A percentile compares a stretch with the other conserved stretches of the same genome.
Evolutionary conservation across 805 yeast genomes (phyloP).

Genomic region (Cyberlindnera sargentensis): DNA sequence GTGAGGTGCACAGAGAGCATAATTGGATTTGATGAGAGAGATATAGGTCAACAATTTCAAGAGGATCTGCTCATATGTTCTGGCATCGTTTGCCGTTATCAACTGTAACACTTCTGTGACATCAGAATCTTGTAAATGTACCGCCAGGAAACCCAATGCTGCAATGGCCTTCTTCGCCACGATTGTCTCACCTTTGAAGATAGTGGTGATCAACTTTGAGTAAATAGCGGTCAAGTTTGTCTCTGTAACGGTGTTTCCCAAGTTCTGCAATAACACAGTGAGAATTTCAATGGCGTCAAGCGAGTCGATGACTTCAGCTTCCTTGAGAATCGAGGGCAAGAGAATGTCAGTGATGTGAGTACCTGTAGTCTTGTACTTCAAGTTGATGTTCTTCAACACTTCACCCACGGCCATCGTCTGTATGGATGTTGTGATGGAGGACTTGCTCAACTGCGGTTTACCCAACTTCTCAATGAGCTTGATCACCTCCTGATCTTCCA

Average conservation of each 20-base stretch:
- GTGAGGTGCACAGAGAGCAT: constrained; percentile 17
- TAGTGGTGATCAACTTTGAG: constrained; percentile 28
- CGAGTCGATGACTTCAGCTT: constrained; percentile 26
- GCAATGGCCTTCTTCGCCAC: constrained; percentile 43
- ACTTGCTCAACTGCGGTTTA: constrained; percentile 13
- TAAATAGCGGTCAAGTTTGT: constrained; percentile 28
- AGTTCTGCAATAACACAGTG: constrained; percentile 44
- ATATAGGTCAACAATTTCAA: constrained; percentile 16
- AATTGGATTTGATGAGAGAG: constrained; percentile 24
- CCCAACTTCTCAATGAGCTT: constrained; percentile 15
- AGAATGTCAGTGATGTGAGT: constrained; percentile 29
- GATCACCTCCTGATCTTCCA: constrained; percentile 21
- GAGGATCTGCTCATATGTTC: constrained; percentile 17
- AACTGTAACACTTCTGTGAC: constrained; percentile 18
- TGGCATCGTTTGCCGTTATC: constrained; percentile 14
- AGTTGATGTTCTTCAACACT: constrained; percentile 19
- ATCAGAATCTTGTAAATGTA: constrained; percentile 20
- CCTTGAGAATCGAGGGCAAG: constrained; percentile 29
- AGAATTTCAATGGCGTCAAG: constrained; percentile 58
- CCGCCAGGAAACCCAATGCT: constrained; percentile 39
- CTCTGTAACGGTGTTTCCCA: constrained; percentile 35
- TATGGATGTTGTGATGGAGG: constrained; percentile 23
- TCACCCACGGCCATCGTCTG: constrained; percentile 24
- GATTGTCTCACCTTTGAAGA: constrained; percentile 36
- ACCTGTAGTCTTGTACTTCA: constrained; percentile 20